Evolutionary conservation across 2,329 filamentous ascomycete species (phyloP).

Genomic region (Paecilomyces sp.): DNA sequence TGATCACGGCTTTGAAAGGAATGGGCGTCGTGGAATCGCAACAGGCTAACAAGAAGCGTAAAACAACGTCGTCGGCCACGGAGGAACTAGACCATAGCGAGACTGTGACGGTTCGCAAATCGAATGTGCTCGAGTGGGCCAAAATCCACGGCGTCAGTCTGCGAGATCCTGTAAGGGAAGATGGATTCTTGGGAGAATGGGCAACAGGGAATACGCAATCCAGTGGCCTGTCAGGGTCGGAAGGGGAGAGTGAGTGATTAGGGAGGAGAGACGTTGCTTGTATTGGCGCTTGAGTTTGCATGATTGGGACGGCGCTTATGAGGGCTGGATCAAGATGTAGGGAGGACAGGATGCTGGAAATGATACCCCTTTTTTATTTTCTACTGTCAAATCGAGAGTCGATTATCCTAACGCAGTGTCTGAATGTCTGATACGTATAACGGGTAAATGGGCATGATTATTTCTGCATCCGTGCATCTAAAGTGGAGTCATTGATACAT

Average conservation of each 20-base stretch:
- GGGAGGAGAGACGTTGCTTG: neutral
- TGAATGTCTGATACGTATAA: neutral
- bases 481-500: neutral
- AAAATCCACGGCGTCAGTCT: conserved; percentile 55
- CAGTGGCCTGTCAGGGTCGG: conserved; percentile 16
- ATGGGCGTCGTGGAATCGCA: conserved; percentile 63
- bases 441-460: neutral
- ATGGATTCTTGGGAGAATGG: conserved; percentile 67
- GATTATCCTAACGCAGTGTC: neutral
- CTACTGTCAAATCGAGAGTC: neutral
- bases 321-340: neutral
- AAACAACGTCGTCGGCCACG: conserved; percentile 28
- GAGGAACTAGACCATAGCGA: conserved; percentile 18
- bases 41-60: conserved; percentile 47
- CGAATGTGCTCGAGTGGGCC: conserved; percentile 60
- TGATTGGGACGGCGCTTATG: neutral
- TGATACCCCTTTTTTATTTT: conserved; percentile 1
- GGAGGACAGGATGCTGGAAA: conserved; percentile 1
- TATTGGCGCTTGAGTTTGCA: neutral
- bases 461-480: neutral
- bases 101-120: conserved; percentile 46
- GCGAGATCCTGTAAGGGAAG: conserved; percentile 61
- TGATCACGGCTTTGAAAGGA: conserved; percentile 66
- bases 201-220: conserved; percentile 36
- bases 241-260: conserved; percentile 8